Conservation (phyloP, 1,284 basidiomycete genomes). For the Pyrrhoderma noxium region DNA sequence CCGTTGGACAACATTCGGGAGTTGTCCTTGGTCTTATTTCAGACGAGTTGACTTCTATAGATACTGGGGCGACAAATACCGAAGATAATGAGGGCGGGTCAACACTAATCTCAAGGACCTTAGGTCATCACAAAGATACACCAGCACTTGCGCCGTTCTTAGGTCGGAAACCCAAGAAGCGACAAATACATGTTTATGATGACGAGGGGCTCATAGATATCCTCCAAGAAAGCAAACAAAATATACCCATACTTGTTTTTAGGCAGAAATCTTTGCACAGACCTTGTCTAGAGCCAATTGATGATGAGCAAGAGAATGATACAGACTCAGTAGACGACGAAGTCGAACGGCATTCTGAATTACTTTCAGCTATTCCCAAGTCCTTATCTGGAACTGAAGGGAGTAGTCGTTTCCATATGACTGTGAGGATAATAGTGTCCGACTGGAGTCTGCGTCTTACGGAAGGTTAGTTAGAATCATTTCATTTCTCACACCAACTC, state of each 20-base stretch:
- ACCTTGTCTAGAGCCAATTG: conserved; percentile 40
- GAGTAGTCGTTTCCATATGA: conserved; percentile 58
- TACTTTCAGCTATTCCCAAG: conserved; percentile 3
- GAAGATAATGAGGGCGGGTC: conserved; percentile 11
- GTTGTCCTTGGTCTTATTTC: conserved; percentile 13
- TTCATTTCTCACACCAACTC: conserved; percentile 11
- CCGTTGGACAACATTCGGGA: conserved; percentile 42
- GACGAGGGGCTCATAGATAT: conserved; percentile 19
- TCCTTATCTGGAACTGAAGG: conserved; percentile 18
- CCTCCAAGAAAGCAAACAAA: conserved; percentile 16
- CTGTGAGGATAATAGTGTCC: conserved; percentile 50
- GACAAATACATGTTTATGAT: conserved; percentile 47
- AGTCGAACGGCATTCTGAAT: conserved; percentile 9
- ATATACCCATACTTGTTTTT: too few relatives aligned
- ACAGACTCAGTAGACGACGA: conserved; percentile 1
- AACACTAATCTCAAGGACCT: conserved; percentile 47
- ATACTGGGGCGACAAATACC: background rate
- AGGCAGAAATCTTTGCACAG: conserved; percentile 24
- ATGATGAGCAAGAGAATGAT: conserved; percentile 24
- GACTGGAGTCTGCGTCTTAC: conserved; percentile 60
- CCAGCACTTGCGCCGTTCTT: conserved; percentile 66
- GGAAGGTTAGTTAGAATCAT: conserved; percentile 35
- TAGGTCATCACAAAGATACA: conserved; percentile 63
- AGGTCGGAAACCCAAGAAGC: conserved; percentile 48
- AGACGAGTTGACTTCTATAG: background rate